These are phyloP conservation scores for Keithomyces neogunnii DNA, from an alignment of 2,329 filamentous ascomycete species.

Conservation along the genomic window DNA sequence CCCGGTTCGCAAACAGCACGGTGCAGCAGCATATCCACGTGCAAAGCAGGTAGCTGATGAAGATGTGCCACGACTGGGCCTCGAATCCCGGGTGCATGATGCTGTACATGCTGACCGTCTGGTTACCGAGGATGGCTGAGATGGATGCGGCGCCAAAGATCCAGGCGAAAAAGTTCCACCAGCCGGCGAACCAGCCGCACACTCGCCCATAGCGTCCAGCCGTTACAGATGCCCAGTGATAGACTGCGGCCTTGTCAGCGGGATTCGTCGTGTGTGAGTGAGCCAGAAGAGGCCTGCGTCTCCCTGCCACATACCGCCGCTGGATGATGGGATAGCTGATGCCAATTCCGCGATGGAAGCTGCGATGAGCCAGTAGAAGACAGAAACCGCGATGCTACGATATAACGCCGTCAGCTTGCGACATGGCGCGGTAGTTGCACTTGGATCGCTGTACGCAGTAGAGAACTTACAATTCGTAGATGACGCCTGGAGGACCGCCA, in stretches of 20 bases:
- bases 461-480: slow-evolving; percentile 29
- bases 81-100: slow-evolving; percentile 10
- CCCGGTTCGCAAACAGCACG: slow-evolving; percentile 36
- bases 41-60: slow-evolving; percentile 11
- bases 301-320: slow-evolving; percentile 14
- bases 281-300: background rate
- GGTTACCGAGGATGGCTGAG: slow-evolving; percentile 16
- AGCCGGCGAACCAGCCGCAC: slow-evolving; percentile 40
- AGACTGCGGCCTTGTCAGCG: slow-evolving; percentile 22
- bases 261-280: background rate
- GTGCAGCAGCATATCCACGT: slow-evolving; percentile 10
- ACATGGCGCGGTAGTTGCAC: no score
- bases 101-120: slow-evolving; percentile 11
- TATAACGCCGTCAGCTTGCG: background rate
- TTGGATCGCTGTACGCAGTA: background rate
- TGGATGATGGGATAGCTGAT: slow-evolving; percentile 31
- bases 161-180: slow-evolving; percentile 44
- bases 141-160: slow-evolving; percentile 35
- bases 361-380: slow-evolving; percentile 42
- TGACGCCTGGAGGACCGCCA: slow-evolving; percentile 34
- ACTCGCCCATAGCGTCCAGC: slow-evolving; percentile 37
- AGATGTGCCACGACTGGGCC: slow-evolving; percentile 12
- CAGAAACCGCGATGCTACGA: slow-evolving; percentile 31
- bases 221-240: slow-evolving; percentile 44
- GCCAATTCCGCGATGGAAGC: slow-evolving; percentile 42